Conservation (phyloP, 768 basidiomycete genomes). For the Mycena latifolia region DNA sequence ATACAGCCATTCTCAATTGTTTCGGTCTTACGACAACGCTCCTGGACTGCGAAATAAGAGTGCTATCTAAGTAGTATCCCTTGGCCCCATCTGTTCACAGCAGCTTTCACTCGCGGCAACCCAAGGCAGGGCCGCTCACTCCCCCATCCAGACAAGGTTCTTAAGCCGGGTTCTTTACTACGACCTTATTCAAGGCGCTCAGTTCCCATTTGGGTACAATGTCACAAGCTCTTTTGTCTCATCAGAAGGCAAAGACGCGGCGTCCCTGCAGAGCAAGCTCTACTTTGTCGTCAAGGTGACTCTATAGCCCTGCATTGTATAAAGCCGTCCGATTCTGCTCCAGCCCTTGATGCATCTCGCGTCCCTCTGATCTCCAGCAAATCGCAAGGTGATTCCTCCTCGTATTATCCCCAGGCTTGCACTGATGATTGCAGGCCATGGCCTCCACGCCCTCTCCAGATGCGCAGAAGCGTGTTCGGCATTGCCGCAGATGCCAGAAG, state of each 20-base stretch:
- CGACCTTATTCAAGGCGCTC: background rate
- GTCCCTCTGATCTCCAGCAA: background rate
- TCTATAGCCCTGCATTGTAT: conserved; percentile 6
- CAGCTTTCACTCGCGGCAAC: no score
- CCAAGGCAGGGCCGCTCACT: no score
- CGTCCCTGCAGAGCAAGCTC: conserved; percentile 1
- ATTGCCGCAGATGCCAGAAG: conserved; percentile 30
- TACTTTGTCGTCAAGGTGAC: conserved; percentile 16
- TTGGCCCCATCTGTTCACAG: no score
- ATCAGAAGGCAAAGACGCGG: conserved; percentile 4
- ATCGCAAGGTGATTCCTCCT: conserved; percentile 4
- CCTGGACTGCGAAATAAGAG: no score
- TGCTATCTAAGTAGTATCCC: no score
- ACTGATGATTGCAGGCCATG: conserved; percentile 9
- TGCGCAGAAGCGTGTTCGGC: conserved; percentile 19
- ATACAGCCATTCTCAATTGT: no score
- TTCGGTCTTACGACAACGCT: no score
- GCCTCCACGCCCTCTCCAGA: conserved; percentile 15
- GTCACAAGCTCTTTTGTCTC: conserved; percentile 24
- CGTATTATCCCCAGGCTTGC: background rate
- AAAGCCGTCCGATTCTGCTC: background rate
- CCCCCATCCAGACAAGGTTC: no score
- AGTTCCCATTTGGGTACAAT: conserved; percentile 24
- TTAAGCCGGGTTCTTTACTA: no score
- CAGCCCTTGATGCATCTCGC: background rate